Evolutionary conservation across 768 basidiomycete species (phyloP), one percentile per base, ranked within the genome.

Genomic region (Rhodotorula paludigena): DNA sequence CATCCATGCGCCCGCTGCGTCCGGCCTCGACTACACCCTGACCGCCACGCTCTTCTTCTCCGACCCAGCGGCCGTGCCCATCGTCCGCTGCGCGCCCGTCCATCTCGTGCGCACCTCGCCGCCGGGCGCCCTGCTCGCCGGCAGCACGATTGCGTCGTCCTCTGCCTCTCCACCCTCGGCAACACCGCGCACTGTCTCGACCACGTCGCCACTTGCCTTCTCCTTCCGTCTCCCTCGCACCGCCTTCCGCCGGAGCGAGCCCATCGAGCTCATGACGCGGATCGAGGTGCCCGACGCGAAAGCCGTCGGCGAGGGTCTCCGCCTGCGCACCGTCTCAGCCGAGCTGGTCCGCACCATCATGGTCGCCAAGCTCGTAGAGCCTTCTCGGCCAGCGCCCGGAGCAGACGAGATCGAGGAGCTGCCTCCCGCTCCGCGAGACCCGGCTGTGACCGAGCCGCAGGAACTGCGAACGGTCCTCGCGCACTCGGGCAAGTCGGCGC

Each of bases 401-500:
- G n/a, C 30, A 5, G 15, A 25, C 25, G 63, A 16, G 36, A 60
- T n/a, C 7, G 21, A 25, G 41, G 33, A 45, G 48, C 14, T 10
- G 12, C 41, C 32, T 44, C 57, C 39, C 59, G 33, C 21, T 33
- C 38, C 63, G 49, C 32, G 60, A 45, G 14, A 15, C 12, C 4
- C 30, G 15, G 5, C 21, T 0, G 35, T 23, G 25, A 33, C 3
- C n/a, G 60, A 35, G 30, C 41, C 33, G 20, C 11, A 5, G 23
- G 54, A 32, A 23, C 62, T 55, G 2, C 57, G 62, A 28, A 74
- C 73, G 5, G 52, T 72, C 4, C 81, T 97, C 35, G 86, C 90
- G 20, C 84, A 88, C 12, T 92, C 92, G 21, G 94, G 94, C 53
- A 92, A 92, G 49, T 88, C 90, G 28, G 92, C 91, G 77, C 86